Evolutionary conservation across 331 rosid genomes (phyloP), one percentile per base, ranked within the genome.

Genomic region (Dryas integrifolia): DNA sequence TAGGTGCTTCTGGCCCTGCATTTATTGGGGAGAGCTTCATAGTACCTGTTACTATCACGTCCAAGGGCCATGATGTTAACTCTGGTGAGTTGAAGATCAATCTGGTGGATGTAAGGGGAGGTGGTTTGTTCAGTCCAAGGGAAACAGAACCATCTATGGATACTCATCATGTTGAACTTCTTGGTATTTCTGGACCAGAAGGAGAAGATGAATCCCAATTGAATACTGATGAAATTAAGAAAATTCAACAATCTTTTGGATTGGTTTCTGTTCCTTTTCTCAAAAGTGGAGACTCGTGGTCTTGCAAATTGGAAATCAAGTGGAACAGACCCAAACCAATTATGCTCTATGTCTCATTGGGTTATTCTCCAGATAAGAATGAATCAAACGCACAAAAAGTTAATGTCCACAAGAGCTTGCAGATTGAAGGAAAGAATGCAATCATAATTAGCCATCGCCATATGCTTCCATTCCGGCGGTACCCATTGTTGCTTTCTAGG

Each of bases 61-160:
- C 96, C 80, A 85, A 77, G 79, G 98, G 92, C 57, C 96, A 90
- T 79, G 87, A 74, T 53, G 86, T 94, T 78, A 78, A 82, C 79
- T 82, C 88, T 18, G 98, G 97, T 18, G 98, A 91, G 75, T 82
- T 94, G 84, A 94, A 94, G 88, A 94, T 94, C 84, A 94, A 94
- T 86, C 87, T 94, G 67, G 97, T 91, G 79, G 98, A 94, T 86
- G 96, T 91, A 16, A 85, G 78, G 78, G 97, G 98, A 45, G 97
- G 93, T 77, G 96, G 92, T 58, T 87, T 95, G 83, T 89, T 84
- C 87, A 91, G 99, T 84, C 99, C 97, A 8, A 92, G 96, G 81
- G 99, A 89, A 66, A 62, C 87, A 16, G 96, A 90, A 77, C 70
- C 75, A 30, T 80, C 92, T 66, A 7, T 43, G 69, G 96, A 88